phyloP scores from a whole-genome alignment of 2,329 filamentous ascomycete genomes.

The Fusarium nodosum region DNA sequence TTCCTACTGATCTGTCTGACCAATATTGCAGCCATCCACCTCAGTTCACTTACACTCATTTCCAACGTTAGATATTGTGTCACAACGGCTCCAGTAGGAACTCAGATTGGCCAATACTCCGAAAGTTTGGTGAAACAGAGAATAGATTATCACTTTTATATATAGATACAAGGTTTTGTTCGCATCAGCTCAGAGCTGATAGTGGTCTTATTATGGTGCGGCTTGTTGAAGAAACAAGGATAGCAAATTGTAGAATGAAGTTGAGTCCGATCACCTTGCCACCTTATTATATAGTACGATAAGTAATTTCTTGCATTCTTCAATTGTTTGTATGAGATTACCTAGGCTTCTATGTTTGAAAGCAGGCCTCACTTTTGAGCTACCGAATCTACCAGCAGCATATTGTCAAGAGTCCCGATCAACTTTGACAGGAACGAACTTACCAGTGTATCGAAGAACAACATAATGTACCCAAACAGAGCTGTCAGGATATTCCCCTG shows the following conservation, averaged over 20 bases:
- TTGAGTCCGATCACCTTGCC: slow-evolving; percentile 2
- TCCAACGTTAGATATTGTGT: slow-evolving; percentile 35
- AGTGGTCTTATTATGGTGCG: slow-evolving; percentile 1
- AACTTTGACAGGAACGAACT: slow-evolving; percentile 5
- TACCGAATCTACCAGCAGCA: not conserved
- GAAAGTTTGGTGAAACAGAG: slow-evolving; percentile 23
- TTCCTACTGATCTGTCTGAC: slow-evolving; percentile 18
- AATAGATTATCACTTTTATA: slow-evolving; percentile 9
- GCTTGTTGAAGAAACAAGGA: slow-evolving; percentile 1
- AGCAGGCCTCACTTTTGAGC: not conserved
- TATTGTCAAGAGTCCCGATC: slow-evolving; percentile 2
- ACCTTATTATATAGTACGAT: not conserved
- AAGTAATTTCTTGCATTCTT: not conserved
- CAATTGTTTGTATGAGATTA: too few species aligned
- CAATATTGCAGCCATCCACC: slow-evolving; percentile 28
- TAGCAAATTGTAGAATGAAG: slow-evolving; percentile 4
- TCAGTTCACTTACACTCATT: slow-evolving; percentile 24
- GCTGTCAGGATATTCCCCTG: slow-evolving; percentile 42
- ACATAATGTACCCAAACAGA: slow-evolving; percentile 37
- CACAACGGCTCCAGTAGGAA: slow-evolving; percentile 34
- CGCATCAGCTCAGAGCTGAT: not conserved
- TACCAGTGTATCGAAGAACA: not conserved
- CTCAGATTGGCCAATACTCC: slow-evolving; percentile 37
- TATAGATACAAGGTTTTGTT: slow-evolving; percentile 13
- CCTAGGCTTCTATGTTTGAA: not conserved